phyloP scores from a whole-genome alignment of 306 rosid species.

The Acacia acuminata region DNA sequence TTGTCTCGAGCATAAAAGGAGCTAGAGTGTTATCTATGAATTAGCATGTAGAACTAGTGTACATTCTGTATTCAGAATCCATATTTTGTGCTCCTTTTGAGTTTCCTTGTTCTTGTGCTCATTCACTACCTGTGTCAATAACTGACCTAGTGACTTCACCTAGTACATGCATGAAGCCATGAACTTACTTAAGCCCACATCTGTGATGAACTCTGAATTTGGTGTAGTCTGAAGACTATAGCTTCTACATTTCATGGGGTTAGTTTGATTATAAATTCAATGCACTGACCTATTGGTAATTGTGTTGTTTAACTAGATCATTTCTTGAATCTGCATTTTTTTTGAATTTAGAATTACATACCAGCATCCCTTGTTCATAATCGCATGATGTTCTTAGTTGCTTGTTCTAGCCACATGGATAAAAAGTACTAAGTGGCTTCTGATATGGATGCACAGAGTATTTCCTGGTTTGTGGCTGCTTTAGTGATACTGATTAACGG shows the following conservation, averaged over 20 bases:
- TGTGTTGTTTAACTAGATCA: background rate
- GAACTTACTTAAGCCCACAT: background rate
- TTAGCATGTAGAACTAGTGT: background rate
- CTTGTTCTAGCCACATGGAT: background rate
- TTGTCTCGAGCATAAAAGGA: conserved; percentile 4
- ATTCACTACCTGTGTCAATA: background rate
- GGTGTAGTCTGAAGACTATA: background rate
- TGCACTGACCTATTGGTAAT: background rate
- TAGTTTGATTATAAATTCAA: conserved; percentile 13
- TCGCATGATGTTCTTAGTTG: background rate
- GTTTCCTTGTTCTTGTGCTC: conserved; percentile 1
- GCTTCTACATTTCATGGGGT: background rate
- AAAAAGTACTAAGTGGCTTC: conserved; percentile 22
- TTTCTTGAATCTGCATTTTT: conserved; percentile 16
- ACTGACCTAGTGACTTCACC: background rate
- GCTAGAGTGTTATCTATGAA: background rate
- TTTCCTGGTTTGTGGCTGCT: conserved; percentile 81
- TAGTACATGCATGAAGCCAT: background rate
- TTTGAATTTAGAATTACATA: background rate
- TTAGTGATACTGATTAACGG: conserved; percentile 87
- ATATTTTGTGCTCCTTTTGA: background rate
- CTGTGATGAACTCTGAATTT: background rate
- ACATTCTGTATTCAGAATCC: background rate
- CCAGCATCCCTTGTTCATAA: conserved; percentile 2
- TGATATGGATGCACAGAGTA: conserved; percentile 42